Evolutionary conservation across 2,329 filamentous ascomycete genomes (phyloP).

Genomic region (Nigrospora osmanthi): DNA sequence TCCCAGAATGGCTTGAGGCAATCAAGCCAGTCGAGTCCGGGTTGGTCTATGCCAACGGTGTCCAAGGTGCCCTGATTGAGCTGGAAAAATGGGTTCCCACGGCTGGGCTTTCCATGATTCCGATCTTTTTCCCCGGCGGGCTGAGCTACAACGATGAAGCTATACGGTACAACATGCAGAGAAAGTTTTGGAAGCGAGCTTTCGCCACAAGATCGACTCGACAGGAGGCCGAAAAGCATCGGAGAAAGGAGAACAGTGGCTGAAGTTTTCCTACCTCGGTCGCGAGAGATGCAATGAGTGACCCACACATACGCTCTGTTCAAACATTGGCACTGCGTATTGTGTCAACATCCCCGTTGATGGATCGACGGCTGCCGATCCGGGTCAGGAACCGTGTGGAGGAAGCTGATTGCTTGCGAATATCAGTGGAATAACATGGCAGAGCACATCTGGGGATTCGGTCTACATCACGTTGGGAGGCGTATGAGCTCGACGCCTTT

Average conservation of each 20-base stretch:
- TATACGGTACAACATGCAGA: conserved; percentile 7
- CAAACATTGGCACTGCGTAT: no score
- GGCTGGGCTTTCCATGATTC: conserved; percentile 7
- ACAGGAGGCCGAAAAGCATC: conserved; percentile 4
- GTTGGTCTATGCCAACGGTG: conserved; percentile 5
- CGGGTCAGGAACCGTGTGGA: no score
- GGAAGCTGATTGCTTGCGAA: no score
- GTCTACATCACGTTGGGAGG: no score
- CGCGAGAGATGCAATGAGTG: no score
- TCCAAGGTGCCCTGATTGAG: conserved; percentile 9
- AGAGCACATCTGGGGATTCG: no score
- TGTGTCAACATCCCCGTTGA: no score
- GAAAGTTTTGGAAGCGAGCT: conserved; percentile 7
- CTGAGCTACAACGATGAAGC: conserved; percentile 4
- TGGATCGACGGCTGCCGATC: no score
- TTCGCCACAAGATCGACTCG: conserved; percentile 4
- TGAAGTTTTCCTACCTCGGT: no score
- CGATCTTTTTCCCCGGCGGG: conserved; percentile 6
- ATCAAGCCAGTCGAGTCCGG: background rate
- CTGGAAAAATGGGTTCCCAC: conserved; percentile 11
- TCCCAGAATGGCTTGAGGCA: conserved; percentile 5
- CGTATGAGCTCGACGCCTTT: no score
- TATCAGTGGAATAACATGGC: no score
- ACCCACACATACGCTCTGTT: no score
- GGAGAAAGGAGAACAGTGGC: background rate